Evolutionary conservation across 352 stramenopile genomes (phyloP).

Genomic region (Phytophthora sojae): DNA sequence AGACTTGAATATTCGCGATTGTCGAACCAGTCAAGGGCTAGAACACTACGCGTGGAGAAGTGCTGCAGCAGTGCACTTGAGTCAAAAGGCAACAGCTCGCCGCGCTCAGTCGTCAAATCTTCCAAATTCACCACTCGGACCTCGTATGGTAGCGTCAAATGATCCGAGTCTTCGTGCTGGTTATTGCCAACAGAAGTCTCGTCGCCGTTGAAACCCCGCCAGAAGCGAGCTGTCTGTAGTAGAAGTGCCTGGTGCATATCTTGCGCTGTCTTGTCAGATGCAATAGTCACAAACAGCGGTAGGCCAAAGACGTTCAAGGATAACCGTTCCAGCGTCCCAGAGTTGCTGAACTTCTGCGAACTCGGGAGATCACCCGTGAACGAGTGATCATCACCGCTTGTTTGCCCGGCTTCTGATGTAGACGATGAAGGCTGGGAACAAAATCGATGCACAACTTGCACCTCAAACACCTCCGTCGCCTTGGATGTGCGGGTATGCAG

Average conservation of each 20-base stretch:
- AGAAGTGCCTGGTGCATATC: constrained; percentile 77
- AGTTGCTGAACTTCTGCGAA: constrained; percentile 25
- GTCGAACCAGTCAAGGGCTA: constrained; percentile 76
- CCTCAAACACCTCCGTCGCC: constrained; percentile 73
- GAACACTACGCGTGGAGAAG: constrained; percentile 78
- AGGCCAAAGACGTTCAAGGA: constrained; percentile 67
- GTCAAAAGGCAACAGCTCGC: constrained; percentile 54
- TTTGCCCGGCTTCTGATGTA: constrained; percentile 18
- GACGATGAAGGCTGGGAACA: constrained; percentile 9
- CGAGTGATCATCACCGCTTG: constrained; percentile 26
- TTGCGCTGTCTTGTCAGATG: constrained; percentile 63
- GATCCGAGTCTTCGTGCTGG: background rate
- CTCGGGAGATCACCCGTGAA: constrained; percentile 24
- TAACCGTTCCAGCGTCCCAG: constrained; percentile 11
- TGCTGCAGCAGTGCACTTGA: constrained; percentile 67
- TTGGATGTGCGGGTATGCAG: constrained; percentile 50
- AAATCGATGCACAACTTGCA: constrained; percentile 77
- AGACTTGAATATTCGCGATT: constrained; percentile 40
- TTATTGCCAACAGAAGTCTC: constrained; percentile 2
- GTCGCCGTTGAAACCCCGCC: constrained; percentile 24
- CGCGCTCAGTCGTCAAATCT: constrained; percentile 50
- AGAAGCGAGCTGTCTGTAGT: constrained; percentile 72
- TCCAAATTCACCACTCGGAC: constrained; percentile 71
- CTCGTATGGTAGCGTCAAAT: constrained; percentile 51
- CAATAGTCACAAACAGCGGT: constrained; percentile 80